These are phyloP conservation scores for Orbilia blumenaviensis DNA, from an alignment of 2,329 filamentous ascomycete species.

Conservation along the genomic window DNA sequence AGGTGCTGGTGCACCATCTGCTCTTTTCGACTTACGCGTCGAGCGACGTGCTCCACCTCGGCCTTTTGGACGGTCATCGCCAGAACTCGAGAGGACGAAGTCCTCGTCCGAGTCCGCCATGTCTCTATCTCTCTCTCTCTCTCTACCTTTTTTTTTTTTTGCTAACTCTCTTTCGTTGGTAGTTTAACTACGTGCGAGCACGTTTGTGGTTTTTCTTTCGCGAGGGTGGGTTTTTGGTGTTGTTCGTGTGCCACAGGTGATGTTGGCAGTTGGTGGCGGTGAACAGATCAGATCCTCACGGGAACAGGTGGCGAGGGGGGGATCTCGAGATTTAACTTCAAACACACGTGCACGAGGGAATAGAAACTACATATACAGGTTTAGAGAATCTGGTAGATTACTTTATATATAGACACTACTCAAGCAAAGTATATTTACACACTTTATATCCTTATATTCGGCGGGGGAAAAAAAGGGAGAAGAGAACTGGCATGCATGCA, in stretches of 20 bases:
- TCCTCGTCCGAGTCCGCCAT: conserved; percentile 66
- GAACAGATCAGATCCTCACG: too few species aligned
- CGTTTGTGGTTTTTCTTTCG: background rate
- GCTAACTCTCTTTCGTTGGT: too few species aligned
- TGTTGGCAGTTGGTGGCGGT: conserved; percentile 1
- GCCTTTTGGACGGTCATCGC: conserved; percentile 60
- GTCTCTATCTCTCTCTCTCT: background rate
- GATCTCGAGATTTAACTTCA: too few species aligned
- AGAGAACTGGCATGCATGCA: background rate
- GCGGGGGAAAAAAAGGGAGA: background rate
- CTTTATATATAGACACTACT: too few species aligned
- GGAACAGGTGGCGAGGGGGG: background rate
- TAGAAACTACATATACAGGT: background rate
- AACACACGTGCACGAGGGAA: too few species aligned
- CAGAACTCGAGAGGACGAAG: conserved; percentile 65
- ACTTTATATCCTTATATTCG: background rate
- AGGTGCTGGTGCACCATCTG: conserved; percentile 60
- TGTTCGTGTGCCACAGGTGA: conserved; percentile 21
- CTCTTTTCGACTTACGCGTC: conserved; percentile 59
- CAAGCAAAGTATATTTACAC: too few species aligned
- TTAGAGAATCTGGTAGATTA: background rate
- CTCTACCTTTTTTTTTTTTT: background rate
- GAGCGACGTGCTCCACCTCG: conserved; percentile 54
- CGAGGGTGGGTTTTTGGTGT: conserved; percentile 8
- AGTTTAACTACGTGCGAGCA: too few species aligned